phyloP scores from a whole-genome alignment of 2,329 filamentous ascomycete species.

The Venturia carpophila region DNA sequence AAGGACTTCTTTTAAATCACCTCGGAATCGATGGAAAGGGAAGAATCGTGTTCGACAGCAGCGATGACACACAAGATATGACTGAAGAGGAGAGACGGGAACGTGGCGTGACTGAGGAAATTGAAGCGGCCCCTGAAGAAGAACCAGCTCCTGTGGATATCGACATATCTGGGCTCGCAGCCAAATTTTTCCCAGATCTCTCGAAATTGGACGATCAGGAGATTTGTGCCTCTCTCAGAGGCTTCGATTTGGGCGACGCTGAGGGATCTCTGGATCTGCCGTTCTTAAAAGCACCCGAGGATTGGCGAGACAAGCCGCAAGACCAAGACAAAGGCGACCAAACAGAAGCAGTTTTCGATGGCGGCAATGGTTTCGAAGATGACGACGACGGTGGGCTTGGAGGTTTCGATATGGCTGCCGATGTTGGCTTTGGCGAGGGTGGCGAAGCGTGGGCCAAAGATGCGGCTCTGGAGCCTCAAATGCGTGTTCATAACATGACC shows the following conservation, averaged over 20 bases:
- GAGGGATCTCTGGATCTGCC: conserved; percentile 82
- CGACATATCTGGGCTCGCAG: conserved; percentile 65
- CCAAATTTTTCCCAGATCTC: conserved; percentile 80
- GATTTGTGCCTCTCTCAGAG: conserved; percentile 90
- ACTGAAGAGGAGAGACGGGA: conserved; percentile 38
- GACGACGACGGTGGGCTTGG: conserved; percentile 64
- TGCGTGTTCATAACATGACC: conserved; percentile 64
- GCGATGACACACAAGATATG: conserved; percentile 65
- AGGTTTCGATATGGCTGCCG: conserved; percentile 49
- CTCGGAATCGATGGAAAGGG: conserved; percentile 89
- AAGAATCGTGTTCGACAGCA: conserved; percentile 96
- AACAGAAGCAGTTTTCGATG: conserved; percentile 77
- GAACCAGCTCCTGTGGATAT: conserved; percentile 57
- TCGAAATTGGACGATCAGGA: conserved; percentile 72
- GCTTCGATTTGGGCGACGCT: conserved; percentile 81
- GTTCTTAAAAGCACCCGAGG: conserved; percentile 81
- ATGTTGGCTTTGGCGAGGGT: conserved; percentile 87
- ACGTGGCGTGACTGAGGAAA: conserved; percentile 36
- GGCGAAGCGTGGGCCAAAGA: conserved; percentile 93
- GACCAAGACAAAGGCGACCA: conserved; percentile 48
- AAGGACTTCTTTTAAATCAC: conserved; percentile 89
- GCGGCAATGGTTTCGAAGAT: conserved; percentile 79
- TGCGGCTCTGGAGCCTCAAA: conserved; percentile 77
- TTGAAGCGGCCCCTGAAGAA: conserved; percentile 20
- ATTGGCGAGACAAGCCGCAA: conserved; percentile 65